Percentiles rank a stretch among this genome's conserved stretches.
Conservation (phyloP, 1,139 yeast genomes). For the Saccharomyces hybrid region DNA sequence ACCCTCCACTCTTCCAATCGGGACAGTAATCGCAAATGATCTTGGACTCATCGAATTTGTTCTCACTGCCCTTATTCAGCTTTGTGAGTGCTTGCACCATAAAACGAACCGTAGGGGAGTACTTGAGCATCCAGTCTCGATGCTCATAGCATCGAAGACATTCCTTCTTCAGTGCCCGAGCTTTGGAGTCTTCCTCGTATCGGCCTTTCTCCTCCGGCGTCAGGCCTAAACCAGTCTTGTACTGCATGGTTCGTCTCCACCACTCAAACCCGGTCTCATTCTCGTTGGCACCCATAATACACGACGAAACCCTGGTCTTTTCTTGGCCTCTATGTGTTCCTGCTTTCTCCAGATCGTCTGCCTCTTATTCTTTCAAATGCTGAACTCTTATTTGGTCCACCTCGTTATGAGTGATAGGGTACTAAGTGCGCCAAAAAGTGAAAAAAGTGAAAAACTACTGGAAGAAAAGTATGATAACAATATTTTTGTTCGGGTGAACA, state of each 20-base stretch:
- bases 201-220: constrained; percentile 45
- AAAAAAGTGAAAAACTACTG: not conserved
- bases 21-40: constrained; percentile 82
- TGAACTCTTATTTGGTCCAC: not conserved
- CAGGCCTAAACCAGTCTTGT: constrained; percentile 66
- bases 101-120: constrained; percentile 80
- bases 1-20: constrained; percentile 86
- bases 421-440: not conserved
- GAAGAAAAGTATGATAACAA: not conserved
- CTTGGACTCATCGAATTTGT: constrained; percentile 32
- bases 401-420: not conserved
- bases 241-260: constrained; percentile 72
- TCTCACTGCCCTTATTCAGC: constrained; percentile 27
- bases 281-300: not conserved
- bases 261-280: constrained; percentile 51
- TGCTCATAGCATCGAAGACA: constrained; percentile 65
- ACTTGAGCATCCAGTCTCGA: constrained; percentile 69
- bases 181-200: constrained; percentile 48
- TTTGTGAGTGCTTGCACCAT: constrained; percentile 79
- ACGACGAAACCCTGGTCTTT: not conserved
- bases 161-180: constrained; percentile 42
- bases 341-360: too few species aligned
- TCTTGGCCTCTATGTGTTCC: too few species aligned
- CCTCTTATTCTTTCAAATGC: not conserved
- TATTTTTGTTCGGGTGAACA: not conserved